These are phyloP conservation scores for Hirsutella rhossiliensis DNA, from an alignment of 2,329 filamentous ascomycete species.

Conservation along the genomic window DNA sequence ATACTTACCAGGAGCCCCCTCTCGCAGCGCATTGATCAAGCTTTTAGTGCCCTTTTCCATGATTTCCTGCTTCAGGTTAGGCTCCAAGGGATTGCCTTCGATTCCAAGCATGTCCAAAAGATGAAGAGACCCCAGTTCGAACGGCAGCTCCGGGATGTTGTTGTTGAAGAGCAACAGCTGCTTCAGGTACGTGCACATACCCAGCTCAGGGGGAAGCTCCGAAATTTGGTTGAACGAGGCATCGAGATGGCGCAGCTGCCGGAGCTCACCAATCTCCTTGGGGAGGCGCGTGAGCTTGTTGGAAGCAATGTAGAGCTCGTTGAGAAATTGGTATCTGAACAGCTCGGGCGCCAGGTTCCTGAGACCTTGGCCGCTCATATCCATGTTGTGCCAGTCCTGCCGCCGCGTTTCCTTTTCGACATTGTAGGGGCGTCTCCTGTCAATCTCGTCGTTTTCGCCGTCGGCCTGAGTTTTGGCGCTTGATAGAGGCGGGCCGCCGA, in stretches of 20 bases:
- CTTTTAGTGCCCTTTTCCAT: constrained; percentile 80
- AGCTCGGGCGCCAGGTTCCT: constrained; percentile 68
- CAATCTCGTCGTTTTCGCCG: constrained; percentile 41
- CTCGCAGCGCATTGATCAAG: constrained; percentile 70
- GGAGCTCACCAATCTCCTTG: constrained; percentile 66
- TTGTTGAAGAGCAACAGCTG: constrained; percentile 86
- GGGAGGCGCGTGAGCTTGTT: constrained; percentile 82
- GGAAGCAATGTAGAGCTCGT: constrained; percentile 84
- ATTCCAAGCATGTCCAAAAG: constrained; percentile 82
- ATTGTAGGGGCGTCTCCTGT: constrained; percentile 50
- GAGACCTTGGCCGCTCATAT: constrained; percentile 91
- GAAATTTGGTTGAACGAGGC: constrained; percentile 78
- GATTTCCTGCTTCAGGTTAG: constrained; percentile 66
- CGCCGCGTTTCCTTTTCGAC: constrained; percentile 53
- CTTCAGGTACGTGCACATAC: constrained; percentile 91
- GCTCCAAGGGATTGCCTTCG: constrained; percentile 78
- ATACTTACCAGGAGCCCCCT: constrained; percentile 69
- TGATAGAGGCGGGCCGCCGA: constrained; percentile 40
- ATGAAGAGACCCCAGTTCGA: constrained; percentile 79
- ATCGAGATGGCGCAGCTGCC: constrained; percentile 73
- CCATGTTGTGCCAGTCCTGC: constrained; percentile 86
- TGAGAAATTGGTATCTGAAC: constrained; percentile 81
- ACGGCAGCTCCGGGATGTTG: constrained; percentile 67
- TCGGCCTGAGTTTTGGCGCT: constrained; percentile 34
- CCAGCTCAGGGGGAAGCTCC: constrained; percentile 77